Conservation (phyloP, 2,329 filamentous ascomycete species). For the Whalleya microplaca region DNA sequence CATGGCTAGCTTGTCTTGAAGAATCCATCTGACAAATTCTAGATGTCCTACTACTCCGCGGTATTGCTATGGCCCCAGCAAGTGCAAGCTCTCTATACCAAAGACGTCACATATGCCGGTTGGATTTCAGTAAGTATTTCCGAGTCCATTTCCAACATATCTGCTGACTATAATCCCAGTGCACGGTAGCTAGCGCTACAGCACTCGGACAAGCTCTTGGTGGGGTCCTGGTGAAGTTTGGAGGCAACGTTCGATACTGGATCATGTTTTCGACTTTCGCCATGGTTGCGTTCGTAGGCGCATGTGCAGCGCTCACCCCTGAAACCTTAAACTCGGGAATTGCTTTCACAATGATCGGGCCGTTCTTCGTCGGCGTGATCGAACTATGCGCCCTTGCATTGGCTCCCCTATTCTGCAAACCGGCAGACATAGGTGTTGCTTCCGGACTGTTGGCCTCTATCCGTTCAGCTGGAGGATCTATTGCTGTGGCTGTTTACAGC, state of each 20-base stretch:
- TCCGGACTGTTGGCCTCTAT: conserved; percentile 46
- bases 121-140: conserved; percentile 38
- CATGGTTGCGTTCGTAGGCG: conserved; percentile 42
- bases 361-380: conserved; percentile 43
- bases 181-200: conserved; percentile 40
- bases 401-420: conserved; percentile 42
- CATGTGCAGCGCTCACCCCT: conserved; percentile 40
- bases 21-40: background rate
- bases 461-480: conserved; percentile 42
- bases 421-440: conserved; percentile 45
- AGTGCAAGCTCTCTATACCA: conserved; percentile 40
- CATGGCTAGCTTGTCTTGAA: background rate
- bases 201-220: conserved; percentile 40
- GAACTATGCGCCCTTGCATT: conserved; percentile 41
- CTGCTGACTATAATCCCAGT: conserved; percentile 24
- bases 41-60: conserved; percentile 40
- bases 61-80: conserved; percentile 43
- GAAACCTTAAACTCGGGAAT: conserved; percentile 37
- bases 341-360: conserved; percentile 41
- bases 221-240: conserved; percentile 39
- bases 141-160: background rate
- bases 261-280: conserved; percentile 42
- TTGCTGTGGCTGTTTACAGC: conserved; percentile 45
- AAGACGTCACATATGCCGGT: conserved; percentile 39
- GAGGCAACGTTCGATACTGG: conserved; percentile 42